Percentiles rank a stretch among this genome's conserved stretches.
Conservation (phyloP, 1,284 basidiomycete genomes). For the Cryptococcus maquisensis region DNA sequence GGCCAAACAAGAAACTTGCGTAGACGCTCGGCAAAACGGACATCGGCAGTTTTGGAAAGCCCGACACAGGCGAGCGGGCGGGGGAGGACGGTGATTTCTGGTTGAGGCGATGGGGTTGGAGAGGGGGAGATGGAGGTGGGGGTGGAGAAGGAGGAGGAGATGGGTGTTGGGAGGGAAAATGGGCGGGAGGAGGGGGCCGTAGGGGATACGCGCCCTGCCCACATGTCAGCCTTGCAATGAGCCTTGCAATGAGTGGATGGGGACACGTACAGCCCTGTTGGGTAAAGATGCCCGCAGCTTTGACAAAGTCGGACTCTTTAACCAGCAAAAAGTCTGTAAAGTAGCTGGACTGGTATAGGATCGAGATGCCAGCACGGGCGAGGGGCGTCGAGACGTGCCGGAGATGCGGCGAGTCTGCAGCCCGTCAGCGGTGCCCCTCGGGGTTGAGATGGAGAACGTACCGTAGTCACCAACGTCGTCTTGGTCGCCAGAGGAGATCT, state of each 20-base stretch:
- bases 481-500: slow-evolving; percentile 38
- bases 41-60: slow-evolving; percentile 21
- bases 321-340: slow-evolving; percentile 78
- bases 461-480: slow-evolving; percentile 36
- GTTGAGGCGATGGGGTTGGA: slow-evolving; percentile 13
- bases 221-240: slow-evolving; percentile 9
- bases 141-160: slow-evolving; percentile 6
- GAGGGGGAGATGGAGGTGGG: neutral
- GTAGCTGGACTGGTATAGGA: slow-evolving; percentile 78
- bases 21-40: slow-evolving; percentile 19
- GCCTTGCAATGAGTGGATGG: neutral
- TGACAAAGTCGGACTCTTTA: slow-evolving; percentile 34
- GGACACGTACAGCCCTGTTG: slow-evolving; percentile 36
- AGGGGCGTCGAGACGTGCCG: slow-evolving; percentile 72
- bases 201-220: neutral
- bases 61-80: slow-evolving; percentile 38
- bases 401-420: slow-evolving; percentile 49
- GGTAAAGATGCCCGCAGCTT: slow-evolving; percentile 31
- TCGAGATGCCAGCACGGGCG: slow-evolving; percentile 72
- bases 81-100: slow-evolving; percentile 35
- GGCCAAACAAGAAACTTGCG: slow-evolving; percentile 41
- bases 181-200: slow-evolving; percentile 14
- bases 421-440: neutral
- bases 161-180: slow-evolving; percentile 17
- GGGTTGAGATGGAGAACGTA: slow-evolving; percentile 10